Base-by-base conservation (phyloP, 768 basidiomycete species). In the Leccinum pellstonianum region DNA sequence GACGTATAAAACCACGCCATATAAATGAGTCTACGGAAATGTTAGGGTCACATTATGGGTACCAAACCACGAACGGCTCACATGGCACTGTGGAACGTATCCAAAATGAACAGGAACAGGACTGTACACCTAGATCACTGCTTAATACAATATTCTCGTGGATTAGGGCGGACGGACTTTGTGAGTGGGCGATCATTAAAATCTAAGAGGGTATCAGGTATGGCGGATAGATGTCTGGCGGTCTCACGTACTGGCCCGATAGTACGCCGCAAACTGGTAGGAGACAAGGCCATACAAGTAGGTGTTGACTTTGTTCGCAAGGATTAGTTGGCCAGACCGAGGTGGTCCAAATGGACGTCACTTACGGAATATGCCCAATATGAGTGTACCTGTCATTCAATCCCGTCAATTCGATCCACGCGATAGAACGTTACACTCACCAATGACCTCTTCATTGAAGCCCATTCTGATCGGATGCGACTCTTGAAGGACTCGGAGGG, bases 201-300 rank as follows among this genome's bases (percentile, higher is more conserved):
- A 29, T 54, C 66, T 68, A 23, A 15, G 11, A 12, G 14, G 17
- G 19, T 25, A 48, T 21, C 47, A 48, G 47, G 23, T 21, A 48
- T 48, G 17, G 10, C 4, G 41, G 1, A 43, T 43, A 8, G n/a
- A 43, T 47, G 8, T n/a, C 21, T 8, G 25, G 4, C 35, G 31
- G 31, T 33, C 11, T 31, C 3, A 58, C 69, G 54, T 55, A 58
- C 60, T 46, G 41, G 59, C 59, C 52, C 68, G 72, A 61, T 73
- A 70, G 58, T 81, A 80, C 3, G 71, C 64, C 8, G 75, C 70
- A 60, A 80, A 81, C 58, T 80, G 78, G 64, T 74, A 78, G 9
- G 73, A 71, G 59, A 80, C 79, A 19, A 80, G 69, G 1, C 79
- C 79, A 56, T 77, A 81, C 14, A 81, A 62, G 35, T 52, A 69